Percentiles rank a stretch among this genome's conserved stretches.
phyloP scores from a whole-genome alignment of 2,329 filamentous ascomycete genomes.

The Epichloe typhina region DNA sequence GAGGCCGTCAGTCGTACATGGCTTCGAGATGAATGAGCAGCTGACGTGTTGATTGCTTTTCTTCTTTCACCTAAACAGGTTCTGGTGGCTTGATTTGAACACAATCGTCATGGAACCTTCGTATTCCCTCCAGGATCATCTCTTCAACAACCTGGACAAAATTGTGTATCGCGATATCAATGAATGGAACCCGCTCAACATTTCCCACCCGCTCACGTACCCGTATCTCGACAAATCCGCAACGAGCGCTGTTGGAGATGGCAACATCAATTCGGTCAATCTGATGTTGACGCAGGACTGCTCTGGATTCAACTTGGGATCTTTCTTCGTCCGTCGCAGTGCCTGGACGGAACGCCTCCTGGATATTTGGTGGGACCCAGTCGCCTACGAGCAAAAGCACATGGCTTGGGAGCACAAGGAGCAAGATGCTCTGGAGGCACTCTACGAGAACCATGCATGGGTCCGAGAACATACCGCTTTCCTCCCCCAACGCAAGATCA shows the following conservation, averaged over 20 bases:
- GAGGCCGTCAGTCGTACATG: too few species aligned
- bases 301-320: constrained; percentile 88
- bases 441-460: constrained; percentile 89
- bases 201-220: constrained; percentile 66
- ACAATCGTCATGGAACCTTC: constrained; percentile 96
- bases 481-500: constrained; percentile 76
- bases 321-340: constrained; percentile 80
- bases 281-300: constrained; percentile 88
- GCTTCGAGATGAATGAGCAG: too few species aligned
- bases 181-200: constrained; percentile 87
- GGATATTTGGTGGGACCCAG: constrained; percentile 97
- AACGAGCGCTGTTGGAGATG: constrained; percentile 63
- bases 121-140: constrained; percentile 77
- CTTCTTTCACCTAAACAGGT: constrained; percentile 49
- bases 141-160: constrained; percentile 67
- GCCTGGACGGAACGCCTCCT: constrained; percentile 83
- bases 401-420: constrained; percentile 99
- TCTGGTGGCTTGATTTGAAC: constrained; percentile 98
- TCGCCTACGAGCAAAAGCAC: constrained; percentile 94
- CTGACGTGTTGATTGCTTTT: too few species aligned
- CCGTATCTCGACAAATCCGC: constrained; percentile 65
- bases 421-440: constrained; percentile 84
- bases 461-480: constrained; percentile 80
- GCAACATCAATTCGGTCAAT: constrained; percentile 65
- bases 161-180: constrained; percentile 93